Conservation (phyloP, 768 basidiomycete species). For the Leccinellum luteum region DNA sequence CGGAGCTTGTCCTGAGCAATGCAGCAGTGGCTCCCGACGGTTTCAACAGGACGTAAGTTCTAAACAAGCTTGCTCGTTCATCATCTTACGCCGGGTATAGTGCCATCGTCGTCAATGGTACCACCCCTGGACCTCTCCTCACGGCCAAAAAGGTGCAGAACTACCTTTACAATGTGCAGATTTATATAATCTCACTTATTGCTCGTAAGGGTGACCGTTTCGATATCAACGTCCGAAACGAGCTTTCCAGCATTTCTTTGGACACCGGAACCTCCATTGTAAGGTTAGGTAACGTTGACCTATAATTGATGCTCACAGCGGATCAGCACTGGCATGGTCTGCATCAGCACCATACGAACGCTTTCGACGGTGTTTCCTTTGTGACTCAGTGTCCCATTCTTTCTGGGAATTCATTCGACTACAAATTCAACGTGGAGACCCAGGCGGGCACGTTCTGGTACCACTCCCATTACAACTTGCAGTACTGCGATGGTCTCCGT, state of each 20-base stretch:
- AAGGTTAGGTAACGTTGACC: constrained; percentile 6
- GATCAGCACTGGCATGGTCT: constrained; percentile 47
- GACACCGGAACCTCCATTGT: constrained; percentile 42
- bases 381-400: constrained; percentile 48
- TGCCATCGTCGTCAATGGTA: constrained; percentile 41
- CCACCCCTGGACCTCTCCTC: constrained; percentile 40
- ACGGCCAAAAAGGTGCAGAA: constrained; percentile 36
- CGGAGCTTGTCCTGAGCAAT: constrained; percentile 37
- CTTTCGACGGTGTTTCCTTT: constrained; percentile 46
- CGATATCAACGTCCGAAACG: constrained; percentile 41
- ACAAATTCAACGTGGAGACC: constrained; percentile 31
- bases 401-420: constrained; percentile 37
- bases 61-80: not conserved
- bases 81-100: constrained; percentile 13
- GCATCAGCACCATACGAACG: constrained; percentile 39
- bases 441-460: constrained; percentile 47
- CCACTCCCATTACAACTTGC: constrained; percentile 44
- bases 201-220: constrained; percentile 36
- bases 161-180: not conserved
- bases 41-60: constrained; percentile 30
- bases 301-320: not conserved
- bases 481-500: constrained; percentile 56
- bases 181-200: not conserved
- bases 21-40: constrained; percentile 44
- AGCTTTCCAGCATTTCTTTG: constrained; percentile 38